Conservation (phyloP, 192 early-diverging fungal genomes). For the Phycomyces blakesleeanus region DNA sequence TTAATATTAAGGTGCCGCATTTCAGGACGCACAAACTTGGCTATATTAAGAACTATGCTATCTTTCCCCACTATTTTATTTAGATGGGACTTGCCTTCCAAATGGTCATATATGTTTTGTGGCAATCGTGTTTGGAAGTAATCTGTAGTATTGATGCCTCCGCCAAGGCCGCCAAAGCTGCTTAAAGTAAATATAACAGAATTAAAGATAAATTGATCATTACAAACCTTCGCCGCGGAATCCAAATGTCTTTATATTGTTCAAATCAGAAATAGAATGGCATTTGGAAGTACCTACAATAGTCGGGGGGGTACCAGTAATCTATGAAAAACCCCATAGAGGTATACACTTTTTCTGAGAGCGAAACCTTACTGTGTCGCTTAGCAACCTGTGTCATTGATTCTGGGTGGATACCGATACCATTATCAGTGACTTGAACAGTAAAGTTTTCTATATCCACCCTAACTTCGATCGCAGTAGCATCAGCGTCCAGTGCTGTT, state of each 20-base stretch:
- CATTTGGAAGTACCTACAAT: constrained; percentile 59
- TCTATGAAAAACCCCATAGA: not conserved
- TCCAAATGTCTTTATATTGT: constrained; percentile 48
- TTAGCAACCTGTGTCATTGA: not conserved
- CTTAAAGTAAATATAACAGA: not conserved
- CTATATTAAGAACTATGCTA: too few species aligned
- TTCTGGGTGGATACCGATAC: constrained; percentile 47
- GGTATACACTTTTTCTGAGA: too few species aligned
- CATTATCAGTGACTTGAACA: constrained; percentile 61
- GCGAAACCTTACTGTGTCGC: not conserved
- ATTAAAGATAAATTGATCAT: not conserved
- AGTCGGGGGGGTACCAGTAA: not conserved
- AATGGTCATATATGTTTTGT: not conserved
- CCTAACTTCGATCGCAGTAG: constrained; percentile 46
- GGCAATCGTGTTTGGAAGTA: constrained; percentile 39
- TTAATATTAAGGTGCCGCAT: not conserved
- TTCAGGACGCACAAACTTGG: too few species aligned
- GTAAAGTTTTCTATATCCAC: constrained; percentile 39
- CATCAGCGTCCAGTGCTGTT: constrained; percentile 54
- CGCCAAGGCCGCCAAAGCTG: constrained; percentile 47
- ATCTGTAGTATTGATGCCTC: constrained; percentile 50
- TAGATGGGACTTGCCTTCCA: not conserved
- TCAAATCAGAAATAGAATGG: constrained; percentile 38
- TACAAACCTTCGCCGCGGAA: constrained; percentile 68
- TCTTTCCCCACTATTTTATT: too few species aligned